Evolutionary conservation across 495 filamentous ascomycete species (phyloP).

Genomic region (Aspergillus wentii): DNA sequence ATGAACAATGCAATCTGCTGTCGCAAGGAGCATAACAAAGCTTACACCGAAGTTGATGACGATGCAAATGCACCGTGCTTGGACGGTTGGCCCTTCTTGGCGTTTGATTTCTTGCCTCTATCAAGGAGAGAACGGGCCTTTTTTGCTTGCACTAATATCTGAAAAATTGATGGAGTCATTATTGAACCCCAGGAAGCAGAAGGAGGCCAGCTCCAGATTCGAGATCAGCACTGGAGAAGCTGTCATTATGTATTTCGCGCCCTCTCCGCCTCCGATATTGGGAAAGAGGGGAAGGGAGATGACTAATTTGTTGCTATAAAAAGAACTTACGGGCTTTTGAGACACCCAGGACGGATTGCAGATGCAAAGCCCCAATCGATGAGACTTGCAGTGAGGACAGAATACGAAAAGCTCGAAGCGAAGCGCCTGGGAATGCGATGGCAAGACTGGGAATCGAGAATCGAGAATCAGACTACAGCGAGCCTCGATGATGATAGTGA

Average conservation of each 20-base stretch:
- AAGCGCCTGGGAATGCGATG: too few species aligned
- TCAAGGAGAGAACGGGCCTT: conserved; percentile 32
- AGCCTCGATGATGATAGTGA: too few species aligned
- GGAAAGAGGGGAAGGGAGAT: too few species aligned
- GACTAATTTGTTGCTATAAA: neutral
- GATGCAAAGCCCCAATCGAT: too few species aligned
- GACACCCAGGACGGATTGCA: too few species aligned
- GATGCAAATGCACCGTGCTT: conserved; percentile 16
- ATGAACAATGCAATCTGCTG: neutral
- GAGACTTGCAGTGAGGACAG: too few species aligned
- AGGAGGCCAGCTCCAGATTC: conserved; percentile 24
- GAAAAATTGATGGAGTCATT: conserved; percentile 34
- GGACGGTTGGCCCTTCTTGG: conserved; percentile 17
- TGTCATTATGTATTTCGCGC: conserved; percentile 7
- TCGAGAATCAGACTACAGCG: too few species aligned
- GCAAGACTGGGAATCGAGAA: too few species aligned
- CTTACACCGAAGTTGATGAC: conserved; percentile 17
- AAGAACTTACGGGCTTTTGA: too few species aligned
- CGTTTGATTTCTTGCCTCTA: conserved; percentile 22
- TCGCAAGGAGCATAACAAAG: neutral
- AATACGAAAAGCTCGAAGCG: too few species aligned
- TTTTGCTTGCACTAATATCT: conserved; percentile 28
- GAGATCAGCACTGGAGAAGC: conserved; percentile 5
- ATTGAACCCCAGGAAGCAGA: conserved; percentile 23
- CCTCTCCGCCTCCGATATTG: too few species aligned